A percentile compares a stretch with the other conserved stretches of the same genome.
phyloP scores from a whole-genome alignment of 306 rosid species.

The Vigna unguiculata region DNA sequence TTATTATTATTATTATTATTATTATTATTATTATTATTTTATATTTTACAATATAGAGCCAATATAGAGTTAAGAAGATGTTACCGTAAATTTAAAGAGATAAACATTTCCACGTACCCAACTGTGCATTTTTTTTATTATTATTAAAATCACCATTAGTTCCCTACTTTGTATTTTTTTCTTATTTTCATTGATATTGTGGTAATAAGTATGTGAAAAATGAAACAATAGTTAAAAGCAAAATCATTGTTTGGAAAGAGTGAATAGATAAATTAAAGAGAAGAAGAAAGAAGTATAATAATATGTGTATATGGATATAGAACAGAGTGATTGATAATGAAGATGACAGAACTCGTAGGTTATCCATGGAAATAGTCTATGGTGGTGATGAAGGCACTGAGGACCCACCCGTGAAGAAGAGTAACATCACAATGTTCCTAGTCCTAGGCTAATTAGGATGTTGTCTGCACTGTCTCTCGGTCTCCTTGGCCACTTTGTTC shows the following conservation, averaged over 20 bases:
- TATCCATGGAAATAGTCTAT: constrained; percentile 40
- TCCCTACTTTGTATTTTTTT: too few species aligned
- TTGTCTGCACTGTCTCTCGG: constrained; percentile 40
- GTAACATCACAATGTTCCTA: constrained; percentile 34
- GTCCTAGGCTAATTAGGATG: constrained; percentile 34
- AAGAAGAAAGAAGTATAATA: background rate
- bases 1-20: too few species aligned
- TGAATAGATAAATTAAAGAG: background rate
- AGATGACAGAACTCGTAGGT: constrained; percentile 35
- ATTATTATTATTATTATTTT: too few species aligned
- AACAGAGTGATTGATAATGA: constrained; percentile 26
- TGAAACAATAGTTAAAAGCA: too few species aligned
- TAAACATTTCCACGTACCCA: too few species aligned
- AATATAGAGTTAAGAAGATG: too few species aligned
- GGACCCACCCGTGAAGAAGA: constrained; percentile 10
- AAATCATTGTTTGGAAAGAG: background rate
- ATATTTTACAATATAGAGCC: too few species aligned
- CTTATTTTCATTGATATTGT: too few species aligned
- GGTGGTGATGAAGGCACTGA: background rate
- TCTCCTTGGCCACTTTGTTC: constrained; percentile 39
- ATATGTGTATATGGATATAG: background rate
- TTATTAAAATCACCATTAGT: too few species aligned
- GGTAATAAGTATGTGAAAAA: too few species aligned
- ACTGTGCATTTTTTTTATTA: too few species aligned
- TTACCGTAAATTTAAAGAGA: too few species aligned